Base-by-base conservation (phyloP, 148 eudicot species). In the Amaranthus hypochondriacus region DNA sequence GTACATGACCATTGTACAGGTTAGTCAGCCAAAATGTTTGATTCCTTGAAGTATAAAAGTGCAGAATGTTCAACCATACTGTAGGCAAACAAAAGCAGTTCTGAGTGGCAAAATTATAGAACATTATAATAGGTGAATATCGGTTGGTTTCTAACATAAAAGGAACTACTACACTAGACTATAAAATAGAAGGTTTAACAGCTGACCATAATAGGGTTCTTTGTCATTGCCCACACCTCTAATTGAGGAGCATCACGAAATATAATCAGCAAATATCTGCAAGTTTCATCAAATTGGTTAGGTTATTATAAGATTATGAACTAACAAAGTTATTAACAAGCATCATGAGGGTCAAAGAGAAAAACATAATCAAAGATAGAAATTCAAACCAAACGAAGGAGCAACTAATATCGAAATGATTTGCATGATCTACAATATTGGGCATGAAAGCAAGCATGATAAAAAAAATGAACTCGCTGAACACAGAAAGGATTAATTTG, bases 171-270 rank as follows among this genome's bases (percentile, higher is more conserved):
- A 28, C 54, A 57, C 49, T 2, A 42, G 5, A 70, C 62, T 13
- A 75, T 53, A 57, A 61, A 6, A 69, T 13, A 69, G 58, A 78
- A 65, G 58, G 18, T 75, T 75, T 59, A 74, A 71, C 75, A 80
- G 73, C 83, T 86, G 85, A 95, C 99, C 99, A 95, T 90, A 60
- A 95, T 87, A 56, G 99, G 99, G 68, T 90, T 89, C 90, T 92
- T 95, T 47, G 99, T 95, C 99, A 95, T 95, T 49, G 99, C 99
- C 99, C 99, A 95, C 64, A 95, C 99, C 83, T 95, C 99, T 54
- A 95, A 28, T 28, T 28, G 97, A 76, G 99, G 99, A 81, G 99
- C 99, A 89, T 95, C 99, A 63, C 97, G 97, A 73, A 95, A 92
- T 80, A 95, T 78, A 73, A 95, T 90, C 69, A 95, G 85, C 75